Evolutionary conservation across 176 grass and related monocot species (phyloP).

Genomic region (Zoysia pacifica): DNA sequence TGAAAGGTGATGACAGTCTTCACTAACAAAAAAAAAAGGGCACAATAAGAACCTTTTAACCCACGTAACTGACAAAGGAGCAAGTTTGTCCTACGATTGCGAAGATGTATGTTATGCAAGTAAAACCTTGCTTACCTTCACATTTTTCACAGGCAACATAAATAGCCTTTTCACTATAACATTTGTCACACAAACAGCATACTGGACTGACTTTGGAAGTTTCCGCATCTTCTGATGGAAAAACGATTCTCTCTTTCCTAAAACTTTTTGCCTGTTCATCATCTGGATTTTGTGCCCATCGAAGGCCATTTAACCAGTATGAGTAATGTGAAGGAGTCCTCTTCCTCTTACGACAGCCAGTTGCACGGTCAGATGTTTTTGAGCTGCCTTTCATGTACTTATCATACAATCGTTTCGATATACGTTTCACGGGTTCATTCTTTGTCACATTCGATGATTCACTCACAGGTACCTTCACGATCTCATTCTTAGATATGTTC

Average conservation of each 20-base stretch:
- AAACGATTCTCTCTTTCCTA: conserved; percentile 71
- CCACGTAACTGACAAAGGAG: not conserved
- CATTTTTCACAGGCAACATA: conserved; percentile 89
- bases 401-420: conserved; percentile 57
- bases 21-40: not conserved
- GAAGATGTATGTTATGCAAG: conserved; percentile 6
- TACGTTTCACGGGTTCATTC: conserved; percentile 42
- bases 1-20: not conserved
- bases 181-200: conserved; percentile 67
- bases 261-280: conserved; percentile 69
- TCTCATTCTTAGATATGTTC: conserved; percentile 24
- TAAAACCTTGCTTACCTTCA: conserved; percentile 61
- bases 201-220: conserved; percentile 52
- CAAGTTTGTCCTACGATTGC: conserved; percentile 7
- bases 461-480: conserved; percentile 23
- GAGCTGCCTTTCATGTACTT: conserved; percentile 59
- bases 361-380: conserved; percentile 35
- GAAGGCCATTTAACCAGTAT: conserved; percentile 93
- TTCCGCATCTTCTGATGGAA: conserved; percentile 58
- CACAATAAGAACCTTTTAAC: conserved; percentile 15
- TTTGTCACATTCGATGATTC: conserved; percentile 35
- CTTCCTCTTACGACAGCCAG: conserved; percentile 65
- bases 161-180: conserved; percentile 63
- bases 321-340: conserved; percentile 73
- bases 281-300: conserved; percentile 63